Evolutionary conservation across 2,329 filamentous ascomycete species (phyloP).

Genomic region (Helicocarpus griseus): DNA sequence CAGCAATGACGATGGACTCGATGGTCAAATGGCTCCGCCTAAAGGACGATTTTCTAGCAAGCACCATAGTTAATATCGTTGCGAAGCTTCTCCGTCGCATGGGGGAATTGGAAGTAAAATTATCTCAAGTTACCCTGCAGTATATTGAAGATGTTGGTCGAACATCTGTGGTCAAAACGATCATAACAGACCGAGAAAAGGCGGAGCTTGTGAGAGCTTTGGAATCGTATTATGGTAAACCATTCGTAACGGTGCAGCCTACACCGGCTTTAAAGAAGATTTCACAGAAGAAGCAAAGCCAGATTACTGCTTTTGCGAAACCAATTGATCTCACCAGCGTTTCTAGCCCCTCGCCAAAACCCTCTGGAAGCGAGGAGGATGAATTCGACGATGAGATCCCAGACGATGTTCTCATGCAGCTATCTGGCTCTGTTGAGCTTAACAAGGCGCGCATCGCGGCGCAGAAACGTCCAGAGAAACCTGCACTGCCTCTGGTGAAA

Average conservation of each 20-base stretch:
- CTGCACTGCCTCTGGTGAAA: slow-evolving; percentile 6
- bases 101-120: slow-evolving; percentile 62
- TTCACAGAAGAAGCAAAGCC: slow-evolving; percentile 38
- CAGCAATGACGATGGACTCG: slow-evolving; percentile 53
- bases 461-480: slow-evolving; percentile 11
- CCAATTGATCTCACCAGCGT: slow-evolving; percentile 26
- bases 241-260: slow-evolving; percentile 31
- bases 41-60: slow-evolving; percentile 76
- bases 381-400: slow-evolving; percentile 32
- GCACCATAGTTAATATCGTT: slow-evolving; percentile 70
- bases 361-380: slow-evolving; percentile 31
- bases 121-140: slow-evolving; percentile 56
- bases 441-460: slow-evolving; percentile 25
- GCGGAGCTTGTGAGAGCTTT: slow-evolving; percentile 62
- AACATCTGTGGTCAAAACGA: slow-evolving; percentile 59
- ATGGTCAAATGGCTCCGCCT: slow-evolving; percentile 85
- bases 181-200: slow-evolving; percentile 70
- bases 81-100: slow-evolving; percentile 75
- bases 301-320: slow-evolving; percentile 31
- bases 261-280: slow-evolving; percentile 28
- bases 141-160: slow-evolving; percentile 47
- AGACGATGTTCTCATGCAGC: slow-evolving; percentile 31
- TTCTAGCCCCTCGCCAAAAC: slow-evolving; percentile 20
- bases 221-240: slow-evolving; percentile 42
- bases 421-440: slow-evolving; percentile 34